Conservation (phyloP, 2,329 filamentous ascomycete genomes). For the Paraconiothyrium brasiliense region DNA sequence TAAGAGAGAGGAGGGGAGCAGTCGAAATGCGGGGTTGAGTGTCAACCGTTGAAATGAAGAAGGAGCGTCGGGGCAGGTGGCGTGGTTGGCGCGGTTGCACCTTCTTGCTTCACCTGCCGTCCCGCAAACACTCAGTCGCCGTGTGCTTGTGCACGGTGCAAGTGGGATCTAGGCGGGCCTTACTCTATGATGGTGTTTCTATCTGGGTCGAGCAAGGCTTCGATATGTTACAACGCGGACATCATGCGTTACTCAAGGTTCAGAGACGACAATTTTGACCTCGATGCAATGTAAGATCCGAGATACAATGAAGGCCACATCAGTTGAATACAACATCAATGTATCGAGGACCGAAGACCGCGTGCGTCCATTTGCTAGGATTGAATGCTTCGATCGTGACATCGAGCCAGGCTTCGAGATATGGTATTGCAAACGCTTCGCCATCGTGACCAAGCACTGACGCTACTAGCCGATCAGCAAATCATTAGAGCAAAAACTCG, state of each 20-base stretch:
- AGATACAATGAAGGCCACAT: background rate
- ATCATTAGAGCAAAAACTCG: background rate
- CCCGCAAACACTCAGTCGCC: conserved; percentile 5
- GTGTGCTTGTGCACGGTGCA: background rate
- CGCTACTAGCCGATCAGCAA: conserved; percentile 3
- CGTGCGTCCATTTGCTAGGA: background rate
- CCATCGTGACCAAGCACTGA: conserved; percentile 3
- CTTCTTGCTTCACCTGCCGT: conserved; percentile 7
- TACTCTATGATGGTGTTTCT: background rate
- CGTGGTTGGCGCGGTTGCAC: conserved; percentile 12
- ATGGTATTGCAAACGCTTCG: conserved; percentile 7
- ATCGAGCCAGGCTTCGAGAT: background rate
- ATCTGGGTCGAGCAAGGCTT: background rate
- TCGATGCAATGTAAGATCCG: background rate
- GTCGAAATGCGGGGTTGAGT: conserved; percentile 2
- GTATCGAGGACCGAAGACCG: too few relatives aligned
- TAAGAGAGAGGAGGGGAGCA: background rate
- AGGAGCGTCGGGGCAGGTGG: conserved; percentile 5
- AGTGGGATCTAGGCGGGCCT: background rate
- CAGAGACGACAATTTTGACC: background rate
- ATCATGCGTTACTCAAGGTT: too few relatives aligned
- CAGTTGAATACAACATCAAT: background rate
- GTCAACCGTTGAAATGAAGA: background rate
- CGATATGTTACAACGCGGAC: background rate
- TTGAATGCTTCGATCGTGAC: background rate